Evolutionary conservation across 257 asterid genomes (phyloP), one percentile per base, ranked within the genome.

Genomic region (Thymus mandschuricus): DNA sequence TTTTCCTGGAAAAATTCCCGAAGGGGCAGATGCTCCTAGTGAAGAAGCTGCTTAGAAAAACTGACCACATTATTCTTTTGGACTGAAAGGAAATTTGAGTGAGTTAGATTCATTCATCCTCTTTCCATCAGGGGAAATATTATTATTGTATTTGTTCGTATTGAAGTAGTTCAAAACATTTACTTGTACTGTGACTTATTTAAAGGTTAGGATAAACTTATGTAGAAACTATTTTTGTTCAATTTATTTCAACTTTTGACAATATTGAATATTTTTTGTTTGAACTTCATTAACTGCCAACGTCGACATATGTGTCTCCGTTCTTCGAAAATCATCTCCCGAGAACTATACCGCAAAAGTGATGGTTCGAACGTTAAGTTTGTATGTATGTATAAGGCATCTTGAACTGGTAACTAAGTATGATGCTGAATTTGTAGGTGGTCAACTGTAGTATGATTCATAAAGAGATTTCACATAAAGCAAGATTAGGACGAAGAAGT

Each of bases 1-100:
- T 70, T 89, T 76, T 83, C 84, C 90, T 2, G 98, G 96, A 55
- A 92, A 87, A 73, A 83, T 79, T 60, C 96, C 96, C 0, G 54
- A 69, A 10, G 98, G 93, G 35, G 46, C 71, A 5, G 96, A 92
- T 43, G 82, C 80, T 48, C 96, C 96, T 10, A 89, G 93, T 8
- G 89, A 79, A 1, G 78, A 64, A 44, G 80, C 77, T 40, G 78
- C 43, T 44, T 48, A 31, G 78, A 65, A 75, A 67, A 48, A 49
- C 55, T 67, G 78, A 67, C 66, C 34, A 15, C 35, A 57, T 48
- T 21, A 59, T 68, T 68, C 35, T 61, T 54, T 67, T 27, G 30
- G 63, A 61, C 68, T 72, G 40, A 48, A 34, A n/a, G 34, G 60
- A 31, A 59, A 34, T 34, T 31, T 45, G 54, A 58, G 8, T 66